Percentiles rank a stretch among this genome's conserved stretches.
Evolutionary conservation across 345 rosid species (phyloP).

Genomic region (Noccaea bulbosa): DNA sequence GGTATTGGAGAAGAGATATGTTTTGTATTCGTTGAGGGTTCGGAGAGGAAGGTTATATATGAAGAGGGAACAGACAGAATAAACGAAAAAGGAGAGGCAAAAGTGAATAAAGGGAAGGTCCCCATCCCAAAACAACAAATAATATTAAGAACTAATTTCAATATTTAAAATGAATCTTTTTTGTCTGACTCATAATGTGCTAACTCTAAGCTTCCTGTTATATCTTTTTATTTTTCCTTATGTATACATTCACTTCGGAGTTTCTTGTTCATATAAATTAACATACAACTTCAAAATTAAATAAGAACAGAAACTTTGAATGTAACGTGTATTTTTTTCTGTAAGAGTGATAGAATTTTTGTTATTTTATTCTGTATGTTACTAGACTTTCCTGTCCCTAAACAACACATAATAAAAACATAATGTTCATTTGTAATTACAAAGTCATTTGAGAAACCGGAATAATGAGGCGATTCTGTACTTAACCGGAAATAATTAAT

Average conservation of each 20-base stretch:
- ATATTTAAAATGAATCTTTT: background rate
- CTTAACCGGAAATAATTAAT: slow-evolving; percentile 15
- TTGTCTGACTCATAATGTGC: background rate
- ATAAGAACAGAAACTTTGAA: background rate
- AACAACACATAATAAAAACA: background rate
- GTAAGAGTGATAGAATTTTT: background rate
- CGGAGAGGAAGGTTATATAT: slow-evolving; percentile 35
- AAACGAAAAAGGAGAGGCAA: slow-evolving; percentile 32
- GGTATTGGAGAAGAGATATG: slow-evolving; percentile 15
- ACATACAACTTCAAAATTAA: background rate
- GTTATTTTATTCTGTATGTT: background rate
- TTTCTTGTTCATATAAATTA: background rate
- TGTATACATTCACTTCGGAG: slow-evolving; percentile 3
- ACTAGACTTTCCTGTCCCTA: background rate
- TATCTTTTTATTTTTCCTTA: background rate
- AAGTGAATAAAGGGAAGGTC: slow-evolving; percentile 42
- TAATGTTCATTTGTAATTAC: background rate
- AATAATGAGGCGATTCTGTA: slow-evolving; percentile 12
- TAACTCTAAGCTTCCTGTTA: slow-evolving; percentile 4
- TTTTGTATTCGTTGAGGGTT: slow-evolving; percentile 35
- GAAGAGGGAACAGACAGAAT: slow-evolving; percentile 1
- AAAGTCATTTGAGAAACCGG: background rate
- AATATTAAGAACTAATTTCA: slow-evolving; percentile 1
- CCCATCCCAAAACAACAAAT: slow-evolving; percentile 33
- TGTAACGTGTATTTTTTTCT: background rate